Base-by-base conservation (phyloP, 2,329 filamentous ascomycete genomes). In the Acrocalymma vagum region DNA sequence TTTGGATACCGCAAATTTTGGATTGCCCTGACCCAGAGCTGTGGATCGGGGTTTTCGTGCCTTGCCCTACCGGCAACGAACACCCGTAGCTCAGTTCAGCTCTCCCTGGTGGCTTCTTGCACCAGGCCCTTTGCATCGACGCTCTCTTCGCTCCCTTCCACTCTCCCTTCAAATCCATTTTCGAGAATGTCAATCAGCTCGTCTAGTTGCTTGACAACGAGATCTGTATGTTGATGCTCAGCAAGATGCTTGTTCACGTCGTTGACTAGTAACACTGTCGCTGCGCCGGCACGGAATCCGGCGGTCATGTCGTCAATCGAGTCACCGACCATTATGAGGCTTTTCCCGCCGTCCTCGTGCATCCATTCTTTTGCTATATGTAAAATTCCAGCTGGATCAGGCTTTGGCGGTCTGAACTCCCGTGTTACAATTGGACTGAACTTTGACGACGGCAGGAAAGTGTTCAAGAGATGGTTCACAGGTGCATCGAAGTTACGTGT, bases 291-390 rank as follows among this genome's bases (percentile, higher is more conserved):
- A 36, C 78, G 78, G 45, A 86, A 81, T 0, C 94, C 93, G 1
- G 93, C 90, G 6, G 86, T 88, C 83, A 97, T 95, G 65, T 99
- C 94, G 67, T 97, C 94, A 39, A 95, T 83, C 11, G 86, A 91
- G 42, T 81, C 79, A 8, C 77, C 78, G 0, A 81, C 75, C 69
- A 80, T 80, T 40, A 83, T 76, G 33, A 82, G 41, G 18, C 69
- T 69, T 14, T 72, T 62, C 0, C 70, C 75, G 2, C 70, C 67
- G 49, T 77, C 73, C 7, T 69, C 65, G 32, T 62, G 56, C 50
- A 56, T 85, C 92, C 92, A 96, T 42, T 77, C 72, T 50, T 80
- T 77, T 0, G 91, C 90, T 55, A 96, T 96, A 67, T 94, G 87
- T 65, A 95, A 64, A 39, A 96, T 91, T 0, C 91, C 92, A 0